phyloP scores from a whole-genome alignment of 2,329 filamentous ascomycete genomes.

The Gliomastix tumulicola region DNA sequence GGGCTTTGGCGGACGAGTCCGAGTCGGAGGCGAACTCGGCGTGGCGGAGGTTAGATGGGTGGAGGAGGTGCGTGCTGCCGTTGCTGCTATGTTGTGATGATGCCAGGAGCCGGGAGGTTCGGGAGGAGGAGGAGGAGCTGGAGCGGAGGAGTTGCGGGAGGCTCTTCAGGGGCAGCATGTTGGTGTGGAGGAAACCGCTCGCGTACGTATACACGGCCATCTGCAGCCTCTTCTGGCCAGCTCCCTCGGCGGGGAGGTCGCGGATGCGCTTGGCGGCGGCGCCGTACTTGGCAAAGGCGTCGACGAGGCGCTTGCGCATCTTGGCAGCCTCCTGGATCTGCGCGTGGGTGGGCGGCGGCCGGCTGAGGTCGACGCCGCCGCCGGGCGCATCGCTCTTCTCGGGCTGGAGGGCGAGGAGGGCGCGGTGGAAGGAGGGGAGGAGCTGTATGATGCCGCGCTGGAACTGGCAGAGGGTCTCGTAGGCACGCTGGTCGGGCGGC shows the following conservation, averaged over 20 bases:
- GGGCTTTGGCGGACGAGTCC: slow-evolving; percentile 35
- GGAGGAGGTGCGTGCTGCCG: no score
- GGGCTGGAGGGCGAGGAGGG: slow-evolving; percentile 63
- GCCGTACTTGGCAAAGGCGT: slow-evolving; percentile 85
- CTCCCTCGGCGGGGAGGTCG: slow-evolving; percentile 66
- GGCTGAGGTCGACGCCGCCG: slow-evolving; percentile 26
- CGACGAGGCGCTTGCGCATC: slow-evolving; percentile 81
- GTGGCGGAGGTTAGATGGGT: slow-evolving; percentile 34
- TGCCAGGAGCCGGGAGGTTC: slow-evolving; percentile 20
- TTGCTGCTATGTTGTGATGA: slow-evolving; percentile 24
- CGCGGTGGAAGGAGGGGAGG: slow-evolving; percentile 76
- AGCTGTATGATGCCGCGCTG: slow-evolving; percentile 78
- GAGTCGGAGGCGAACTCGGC: slow-evolving; percentile 33
- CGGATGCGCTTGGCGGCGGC: slow-evolving; percentile 73
- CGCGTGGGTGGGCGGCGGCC: slow-evolving; percentile 43
- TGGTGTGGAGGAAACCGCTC: slow-evolving; percentile 75
- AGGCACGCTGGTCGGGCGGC: slow-evolving; percentile 70
- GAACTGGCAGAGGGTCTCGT: slow-evolving; percentile 78
- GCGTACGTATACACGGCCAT: slow-evolving; percentile 78
- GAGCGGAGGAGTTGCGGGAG: slow-evolving; percentile 58
- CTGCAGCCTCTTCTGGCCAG: slow-evolving; percentile 69
- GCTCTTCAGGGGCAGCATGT: slow-evolving; percentile 82
- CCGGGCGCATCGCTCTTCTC: slow-evolving; percentile 27
- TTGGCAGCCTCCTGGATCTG: slow-evolving; percentile 83
- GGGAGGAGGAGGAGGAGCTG: slow-evolving; percentile 20